These are phyloP conservation scores for Saturnispora saitoi DNA, from an alignment of 805 yeast genomes.

Conservation along the genomic window DNA sequence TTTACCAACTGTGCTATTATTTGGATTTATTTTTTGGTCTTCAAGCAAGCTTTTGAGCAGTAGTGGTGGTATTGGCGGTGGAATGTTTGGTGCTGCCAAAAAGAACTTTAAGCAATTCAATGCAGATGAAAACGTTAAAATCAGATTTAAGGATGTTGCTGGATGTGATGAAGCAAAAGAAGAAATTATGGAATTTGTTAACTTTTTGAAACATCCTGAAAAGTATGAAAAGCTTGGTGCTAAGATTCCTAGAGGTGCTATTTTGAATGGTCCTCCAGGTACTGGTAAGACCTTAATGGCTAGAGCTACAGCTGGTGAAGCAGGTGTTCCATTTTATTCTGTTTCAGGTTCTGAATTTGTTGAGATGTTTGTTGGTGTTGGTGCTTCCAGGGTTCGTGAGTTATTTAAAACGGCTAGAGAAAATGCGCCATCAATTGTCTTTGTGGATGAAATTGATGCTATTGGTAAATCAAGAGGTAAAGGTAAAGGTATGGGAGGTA, in stretches of 20 bases:
- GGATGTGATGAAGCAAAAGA: slow-evolving; percentile 93
- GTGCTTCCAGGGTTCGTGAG: slow-evolving; percentile 92
- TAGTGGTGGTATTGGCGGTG: slow-evolving; percentile 49
- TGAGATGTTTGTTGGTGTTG: slow-evolving; percentile 97
- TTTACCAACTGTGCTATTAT: slow-evolving; percentile 69
- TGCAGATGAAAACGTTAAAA: slow-evolving; percentile 74
- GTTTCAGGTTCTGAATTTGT: slow-evolving; percentile 93
- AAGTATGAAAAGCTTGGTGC: slow-evolving; percentile 88
- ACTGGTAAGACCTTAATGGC: slow-evolving; percentile 92
- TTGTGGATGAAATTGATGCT: slow-evolving; percentile 93
- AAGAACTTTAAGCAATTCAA: slow-evolving; percentile 75
- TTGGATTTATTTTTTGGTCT: slow-evolving; percentile 72
- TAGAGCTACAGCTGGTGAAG: slow-evolving; percentile 95
- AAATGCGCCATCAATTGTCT: slow-evolving; percentile 83
- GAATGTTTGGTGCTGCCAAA: slow-evolving; percentile 65
- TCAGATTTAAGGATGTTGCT: slow-evolving; percentile 83
- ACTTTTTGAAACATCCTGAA: slow-evolving; percentile 74
- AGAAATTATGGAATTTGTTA: slow-evolving; percentile 92
- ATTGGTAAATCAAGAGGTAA: slow-evolving; percentile 78
- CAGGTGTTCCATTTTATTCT: slow-evolving; percentile 85
- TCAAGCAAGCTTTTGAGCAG: slow-evolving; percentile 47
- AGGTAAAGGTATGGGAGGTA: slow-evolving; percentile 70
- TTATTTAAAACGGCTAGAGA: slow-evolving; percentile 83
- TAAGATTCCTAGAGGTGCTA: slow-evolving; percentile 92
- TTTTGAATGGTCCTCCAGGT: slow-evolving; percentile 92